A percentile compares a stretch with the other conserved stretches of the same genome.
Conservation (phyloP, 352 stramenopile genomes). For the Phytophthora sojae region DNA sequence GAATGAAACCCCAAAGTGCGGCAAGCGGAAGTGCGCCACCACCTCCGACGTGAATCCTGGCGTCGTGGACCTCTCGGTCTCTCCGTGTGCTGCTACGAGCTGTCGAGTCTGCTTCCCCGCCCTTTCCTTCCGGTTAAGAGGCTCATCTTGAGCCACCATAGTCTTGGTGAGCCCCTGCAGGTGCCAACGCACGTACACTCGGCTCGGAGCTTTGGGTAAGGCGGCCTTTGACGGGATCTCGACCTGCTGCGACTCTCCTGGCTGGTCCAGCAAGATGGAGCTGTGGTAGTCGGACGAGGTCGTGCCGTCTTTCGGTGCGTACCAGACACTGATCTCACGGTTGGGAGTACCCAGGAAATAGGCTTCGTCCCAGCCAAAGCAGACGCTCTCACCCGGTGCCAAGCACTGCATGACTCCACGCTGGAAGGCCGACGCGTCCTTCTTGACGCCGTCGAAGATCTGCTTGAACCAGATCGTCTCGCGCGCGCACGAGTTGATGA, state of each 20-base stretch:
- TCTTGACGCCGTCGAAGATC: constrained; percentile 72
- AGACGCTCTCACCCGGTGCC: constrained; percentile 71
- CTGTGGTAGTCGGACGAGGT: constrained; percentile 49
- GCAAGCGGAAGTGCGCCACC: constrained; percentile 63
- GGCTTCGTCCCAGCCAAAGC: constrained; percentile 89
- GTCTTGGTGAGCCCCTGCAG: constrained; percentile 87
- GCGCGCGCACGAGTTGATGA: constrained; percentile 76
- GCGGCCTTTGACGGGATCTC: constrained; percentile 56
- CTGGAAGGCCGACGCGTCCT: constrained; percentile 53
- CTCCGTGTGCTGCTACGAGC: constrained; percentile 36
- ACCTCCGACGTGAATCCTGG: constrained; percentile 61
- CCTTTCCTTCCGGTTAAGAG: constrained; percentile 50
- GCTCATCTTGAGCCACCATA: constrained; percentile 74
- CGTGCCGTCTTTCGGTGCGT: constrained; percentile 47
- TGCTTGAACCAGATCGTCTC: constrained; percentile 88
- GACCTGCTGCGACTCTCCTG: constrained; percentile 66
- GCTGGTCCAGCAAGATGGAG: constrained; percentile 79
- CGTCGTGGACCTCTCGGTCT: constrained; percentile 15
- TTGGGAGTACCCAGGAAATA: constrained; percentile 79
- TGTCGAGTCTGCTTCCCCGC: constrained; percentile 66
- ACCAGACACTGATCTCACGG: constrained; percentile 69
- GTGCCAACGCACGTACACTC: constrained; percentile 83
- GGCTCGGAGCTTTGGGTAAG: constrained; percentile 34
- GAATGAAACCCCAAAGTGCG: constrained; percentile 75
- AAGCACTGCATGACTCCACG: constrained; percentile 75